Conservation (phyloP, 179 eudicot genomes). For the Beta corolliflora region DNA sequence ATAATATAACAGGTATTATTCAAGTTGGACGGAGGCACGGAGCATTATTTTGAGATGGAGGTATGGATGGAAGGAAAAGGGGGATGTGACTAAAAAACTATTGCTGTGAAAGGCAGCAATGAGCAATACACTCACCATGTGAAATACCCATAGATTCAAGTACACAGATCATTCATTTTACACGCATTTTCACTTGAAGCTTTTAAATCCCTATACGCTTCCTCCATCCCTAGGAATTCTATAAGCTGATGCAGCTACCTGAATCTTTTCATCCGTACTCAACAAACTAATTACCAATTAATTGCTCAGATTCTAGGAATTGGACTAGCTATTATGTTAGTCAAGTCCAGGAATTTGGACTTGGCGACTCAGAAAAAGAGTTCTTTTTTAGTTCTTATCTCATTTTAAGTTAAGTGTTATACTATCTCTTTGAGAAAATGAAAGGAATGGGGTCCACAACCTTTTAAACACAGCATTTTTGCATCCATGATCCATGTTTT, state of each 20-base stretch:
- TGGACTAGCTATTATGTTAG: background rate
- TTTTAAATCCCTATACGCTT: slow-evolving; percentile 37
- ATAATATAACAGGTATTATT: too few species aligned
- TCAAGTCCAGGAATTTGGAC: background rate
- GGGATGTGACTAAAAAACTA: background rate
- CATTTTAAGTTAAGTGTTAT: background rate
- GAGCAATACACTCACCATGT: slow-evolving; percentile 28
- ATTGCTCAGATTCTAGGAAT: background rate
- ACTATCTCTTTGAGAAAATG: background rate
- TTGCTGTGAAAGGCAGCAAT: slow-evolving; percentile 22
- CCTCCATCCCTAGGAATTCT: slow-evolving; percentile 32
- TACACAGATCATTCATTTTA: slow-evolving; percentile 22
- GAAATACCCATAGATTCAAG: slow-evolving; percentile 24
- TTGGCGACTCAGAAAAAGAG: background rate
- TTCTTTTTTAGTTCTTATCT: background rate
- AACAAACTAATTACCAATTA: background rate
- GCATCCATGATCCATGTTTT: background rate
- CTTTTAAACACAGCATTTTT: background rate
- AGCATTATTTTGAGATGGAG: too few species aligned
- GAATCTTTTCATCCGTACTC: slow-evolving; percentile 19
- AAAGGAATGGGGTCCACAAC: background rate
- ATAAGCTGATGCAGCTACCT: background rate
- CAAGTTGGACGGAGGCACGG: too few species aligned
- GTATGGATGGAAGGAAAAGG: too few species aligned
- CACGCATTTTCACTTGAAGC: slow-evolving; percentile 30